Evolutionary conservation across 257 asterid genomes (phyloP).

Genomic region (Solanum chaucha): DNA sequence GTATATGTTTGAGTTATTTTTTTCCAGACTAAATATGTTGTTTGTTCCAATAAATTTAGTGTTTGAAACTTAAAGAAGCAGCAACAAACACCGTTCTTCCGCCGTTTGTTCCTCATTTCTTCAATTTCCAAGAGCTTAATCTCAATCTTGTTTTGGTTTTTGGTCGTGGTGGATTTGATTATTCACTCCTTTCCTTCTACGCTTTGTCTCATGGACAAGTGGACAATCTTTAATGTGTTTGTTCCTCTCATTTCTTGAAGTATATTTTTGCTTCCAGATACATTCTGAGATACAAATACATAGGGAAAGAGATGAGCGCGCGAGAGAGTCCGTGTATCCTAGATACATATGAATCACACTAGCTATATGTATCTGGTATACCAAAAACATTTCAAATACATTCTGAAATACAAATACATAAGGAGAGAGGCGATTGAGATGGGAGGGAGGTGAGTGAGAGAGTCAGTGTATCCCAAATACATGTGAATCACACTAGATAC

Average conservation of each 20-base stretch:
- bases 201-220: not conserved
- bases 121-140: not conserved
- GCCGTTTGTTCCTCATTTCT: conserved; percentile 5
- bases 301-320: not conserved
- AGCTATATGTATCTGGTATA: too few relatives aligned
- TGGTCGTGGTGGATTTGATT: not conserved
- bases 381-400: too few relatives aligned
- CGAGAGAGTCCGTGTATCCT: accelerated
- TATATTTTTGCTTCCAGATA: not conserved
- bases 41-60: not conserved
- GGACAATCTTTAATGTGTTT: not conserved
- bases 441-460: not conserved
- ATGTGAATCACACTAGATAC: not conserved
- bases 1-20: not conserved
- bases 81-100: conserved; percentile 9
- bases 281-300: not conserved
- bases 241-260: too few relatives aligned
- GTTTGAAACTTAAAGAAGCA: not conserved
- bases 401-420: too few relatives aligned
- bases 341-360: too few relatives aligned
- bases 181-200: not conserved
- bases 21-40: not conserved
- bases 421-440: not conserved
- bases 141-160: not conserved
- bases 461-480: too few relatives aligned